Conservation (phyloP, 305 asterid genomes). For the Nicotiana rustica region DNA sequence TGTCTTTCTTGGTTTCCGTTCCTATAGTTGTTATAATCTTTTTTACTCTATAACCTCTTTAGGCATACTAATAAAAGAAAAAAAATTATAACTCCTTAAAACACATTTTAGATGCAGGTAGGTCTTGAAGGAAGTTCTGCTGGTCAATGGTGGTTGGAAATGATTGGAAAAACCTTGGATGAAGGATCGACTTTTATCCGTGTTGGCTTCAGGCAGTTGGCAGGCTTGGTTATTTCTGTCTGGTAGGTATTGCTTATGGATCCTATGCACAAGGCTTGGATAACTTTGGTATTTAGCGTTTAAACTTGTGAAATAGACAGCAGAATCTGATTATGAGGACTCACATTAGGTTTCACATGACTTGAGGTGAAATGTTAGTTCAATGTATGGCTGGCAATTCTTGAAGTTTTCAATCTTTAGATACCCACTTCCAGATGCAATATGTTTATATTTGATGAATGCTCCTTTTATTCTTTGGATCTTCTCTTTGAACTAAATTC, state of each 20-base stretch:
- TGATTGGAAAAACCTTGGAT: conserved; percentile 89
- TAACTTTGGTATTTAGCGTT: conserved; percentile 29
- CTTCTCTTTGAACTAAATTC: conserved; percentile 2
- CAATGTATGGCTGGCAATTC: conserved; percentile 11
- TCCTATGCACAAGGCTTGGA: background rate
- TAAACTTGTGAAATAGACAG: background rate
- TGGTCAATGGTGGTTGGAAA: conserved; percentile 98
- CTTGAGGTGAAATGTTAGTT: conserved; percentile 26
- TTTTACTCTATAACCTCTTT: background rate
- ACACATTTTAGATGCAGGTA: conserved; percentile 63
- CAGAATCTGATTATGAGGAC: background rate
- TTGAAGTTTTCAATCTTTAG: background rate
- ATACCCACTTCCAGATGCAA: background rate
- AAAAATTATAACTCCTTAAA: background rate
- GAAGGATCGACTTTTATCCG: conserved; percentile 86
- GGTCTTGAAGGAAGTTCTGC: conserved; percentile 98
- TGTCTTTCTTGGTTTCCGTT: background rate
- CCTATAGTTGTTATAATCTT: background rate
- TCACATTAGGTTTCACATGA: conserved; percentile 26
- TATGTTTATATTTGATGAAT: conserved; percentile 7
- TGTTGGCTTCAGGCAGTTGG: conserved; percentile 97
- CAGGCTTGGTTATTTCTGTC: conserved; percentile 91
- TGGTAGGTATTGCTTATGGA: conserved; percentile 66
- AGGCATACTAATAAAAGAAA: background rate
- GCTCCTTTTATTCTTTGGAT: background rate